Evolutionary conservation across 31 red algal genomes (phyloP), one percentile per base, ranked within the genome.

Genomic region (Asparagopsis taxiformis): DNA sequence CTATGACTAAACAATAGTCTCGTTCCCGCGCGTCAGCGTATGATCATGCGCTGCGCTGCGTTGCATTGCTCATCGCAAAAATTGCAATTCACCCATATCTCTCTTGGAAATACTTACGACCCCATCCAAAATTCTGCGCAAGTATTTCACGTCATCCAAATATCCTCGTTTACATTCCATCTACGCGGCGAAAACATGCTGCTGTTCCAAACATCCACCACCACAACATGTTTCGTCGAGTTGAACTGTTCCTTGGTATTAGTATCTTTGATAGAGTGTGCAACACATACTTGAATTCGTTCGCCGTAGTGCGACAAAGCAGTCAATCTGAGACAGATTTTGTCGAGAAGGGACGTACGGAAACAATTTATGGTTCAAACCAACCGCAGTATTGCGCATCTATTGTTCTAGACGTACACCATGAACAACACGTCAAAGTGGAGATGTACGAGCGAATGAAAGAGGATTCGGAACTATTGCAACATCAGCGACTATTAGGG

Each of bases 321-420:
- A 35, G 34, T 62, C 64, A 26, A 8, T 11, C 38, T 4, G 61
- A 26, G 3, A 33, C 1, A 1, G 72, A 76, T 0, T 77, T 78
- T 38, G 21, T 50, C 8, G 75, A 89, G 75, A 16, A 78, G 33
- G 73, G 59, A 39, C 65, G 85, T 7, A 89, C 75, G 1, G 85
- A 80, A 65, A 89, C 85, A 31, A 31, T 89, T 2, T 68, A 22
- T n/a, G 48, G 50, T 15, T 51, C 55, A 5, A 65, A n/a, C 33
- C 44, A 3, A 11, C 75, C 68, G 21, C 68, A 67, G 23, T 89
- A 49, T 19, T 80, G 66, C 68, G 74, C 85, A 3, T 89, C 85
- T 6, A 59, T 79, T 41, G 65, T 57, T 15, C 6, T 80, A 6
- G 59, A 71, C 11, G 66, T 70, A 48, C 33, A 64, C 22, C 35